Evolutionary conservation across 2,329 filamentous ascomycete species (phyloP), one percentile per base, ranked within the genome.

Genomic region (Cercospora janseana): DNA sequence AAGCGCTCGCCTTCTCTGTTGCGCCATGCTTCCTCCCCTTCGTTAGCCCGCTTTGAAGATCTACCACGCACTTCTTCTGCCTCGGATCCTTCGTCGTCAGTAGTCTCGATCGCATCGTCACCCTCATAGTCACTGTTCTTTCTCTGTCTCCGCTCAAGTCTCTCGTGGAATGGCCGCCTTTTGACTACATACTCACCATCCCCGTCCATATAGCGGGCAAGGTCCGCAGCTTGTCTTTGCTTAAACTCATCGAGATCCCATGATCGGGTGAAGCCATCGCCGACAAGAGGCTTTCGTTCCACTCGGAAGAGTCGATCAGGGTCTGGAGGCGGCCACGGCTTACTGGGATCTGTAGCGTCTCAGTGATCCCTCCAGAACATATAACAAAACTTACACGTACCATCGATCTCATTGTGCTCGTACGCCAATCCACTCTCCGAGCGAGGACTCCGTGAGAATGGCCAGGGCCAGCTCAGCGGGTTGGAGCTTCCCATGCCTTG

Each of bases 361-460:
- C 52, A 20, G 79, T 48, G 3, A 48, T 26, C 24, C n/a, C 15
- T 18, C 8, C 20, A 32, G 8, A 15, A 24, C 4, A 21, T 0
- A 71, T 74, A 45, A 76, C 77, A 16, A 13, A 44, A 12, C 3
- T 24, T 23, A 15, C 15, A 38, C 46, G 69, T 69, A 57, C 82
- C 79, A 69, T 93, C 89, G 66, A 91, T 87, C 1, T 82, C 87
- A 69, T 93, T 93, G 57, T 86, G 84, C 55, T 84, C 80, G 72
- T 84, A 91, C 4, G 70, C 66, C 3, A 78, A 49, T 2, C 82
- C 86, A 79, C 51, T 81, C 2, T 65, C 61, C 2, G 73, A 61
- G 6, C 68, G 63, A 2, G 78, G 77, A 18, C 77, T 79, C 4
- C 67, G 58, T 1, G 82, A 76, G 31, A 90, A 75, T 0, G 88